Evolutionary conservation across 2,329 filamentous ascomycete species (phyloP).

Genomic region (Colletotrichum noveboracense): DNA sequence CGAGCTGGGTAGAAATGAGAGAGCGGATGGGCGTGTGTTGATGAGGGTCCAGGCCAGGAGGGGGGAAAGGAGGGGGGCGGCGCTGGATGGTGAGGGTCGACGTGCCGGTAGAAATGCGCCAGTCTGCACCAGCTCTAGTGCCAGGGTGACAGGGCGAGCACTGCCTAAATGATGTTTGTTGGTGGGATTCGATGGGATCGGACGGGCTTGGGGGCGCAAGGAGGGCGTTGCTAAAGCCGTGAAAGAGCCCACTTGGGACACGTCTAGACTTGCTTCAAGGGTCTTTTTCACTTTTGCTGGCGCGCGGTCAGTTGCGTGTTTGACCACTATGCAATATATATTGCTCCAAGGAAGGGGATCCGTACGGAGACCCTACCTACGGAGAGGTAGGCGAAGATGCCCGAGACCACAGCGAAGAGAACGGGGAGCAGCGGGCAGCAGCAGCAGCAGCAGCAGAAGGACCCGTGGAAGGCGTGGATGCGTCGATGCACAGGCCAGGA

Average conservation of each 20-base stretch:
- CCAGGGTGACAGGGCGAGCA: neutral
- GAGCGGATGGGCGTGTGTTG: conserved; percentile 16
- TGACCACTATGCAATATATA: neutral
- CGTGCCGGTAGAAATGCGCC: conserved; percentile 3
- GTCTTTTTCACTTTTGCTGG: neutral
- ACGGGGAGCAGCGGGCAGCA: neutral
- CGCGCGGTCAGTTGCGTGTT: neutral
- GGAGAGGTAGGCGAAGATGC: neutral
- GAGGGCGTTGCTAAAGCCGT: neutral
- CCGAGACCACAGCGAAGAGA: neutral
- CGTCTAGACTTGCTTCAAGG: neutral
- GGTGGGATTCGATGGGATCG: neutral
- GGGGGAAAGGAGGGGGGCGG: neutral
- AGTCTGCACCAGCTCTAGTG: neutral
- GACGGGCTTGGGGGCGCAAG: neutral
- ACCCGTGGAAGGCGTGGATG: neutral
- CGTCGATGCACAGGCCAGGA: neutral
- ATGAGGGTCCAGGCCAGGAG: conserved; percentile 13
- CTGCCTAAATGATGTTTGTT: neutral
- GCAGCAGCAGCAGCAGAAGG: neutral
- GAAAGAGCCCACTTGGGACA: neutral
- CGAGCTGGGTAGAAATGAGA: neutral
- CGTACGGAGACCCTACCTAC: neutral
- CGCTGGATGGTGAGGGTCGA: conserved; percentile 6
- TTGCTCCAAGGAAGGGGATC: neutral